These are phyloP conservation scores for Penicillium alfredii DNA, from an alignment of 495 filamentous ascomycete species.

Conservation along the genomic window DNA sequence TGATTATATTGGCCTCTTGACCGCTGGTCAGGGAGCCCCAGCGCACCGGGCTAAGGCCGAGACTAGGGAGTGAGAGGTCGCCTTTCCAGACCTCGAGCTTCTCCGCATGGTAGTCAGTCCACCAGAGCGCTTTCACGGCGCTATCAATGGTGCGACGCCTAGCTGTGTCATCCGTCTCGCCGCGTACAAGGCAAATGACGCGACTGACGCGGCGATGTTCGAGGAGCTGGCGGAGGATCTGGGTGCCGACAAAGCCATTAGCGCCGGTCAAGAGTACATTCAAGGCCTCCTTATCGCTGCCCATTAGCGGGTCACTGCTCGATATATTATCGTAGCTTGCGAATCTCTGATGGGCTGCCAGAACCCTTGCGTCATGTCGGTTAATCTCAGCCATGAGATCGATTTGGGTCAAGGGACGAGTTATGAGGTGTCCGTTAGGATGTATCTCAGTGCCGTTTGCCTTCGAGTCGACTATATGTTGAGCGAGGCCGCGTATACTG, in stretches of 20 bases:
- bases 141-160: constrained; percentile 48
- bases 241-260: constrained; percentile 72
- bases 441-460: too few species aligned
- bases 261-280: constrained; percentile 75
- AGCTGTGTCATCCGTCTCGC: constrained; percentile 41
- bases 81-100: constrained; percentile 40
- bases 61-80: constrained; percentile 53
- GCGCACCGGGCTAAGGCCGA: constrained; percentile 45
- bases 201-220: constrained; percentile 37
- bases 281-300: too few species aligned
- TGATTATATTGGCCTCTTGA: constrained; percentile 56
- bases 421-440: too few species aligned
- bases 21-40: constrained; percentile 33
- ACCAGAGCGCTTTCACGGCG: constrained; percentile 19
- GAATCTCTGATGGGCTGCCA: too few species aligned
- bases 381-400: too few species aligned
- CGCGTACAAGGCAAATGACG: constrained; percentile 65
- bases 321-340: too few species aligned
- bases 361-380: too few species aligned
- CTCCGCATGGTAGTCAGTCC: constrained; percentile 12
- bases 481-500: too few species aligned
- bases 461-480: too few species aligned
- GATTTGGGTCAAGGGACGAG: too few species aligned
- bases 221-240: constrained; percentile 59
- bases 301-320: too few species aligned